phyloP scores from a whole-genome alignment of 75 land plant genomes.

The Selaginella tamariscina region DNA sequence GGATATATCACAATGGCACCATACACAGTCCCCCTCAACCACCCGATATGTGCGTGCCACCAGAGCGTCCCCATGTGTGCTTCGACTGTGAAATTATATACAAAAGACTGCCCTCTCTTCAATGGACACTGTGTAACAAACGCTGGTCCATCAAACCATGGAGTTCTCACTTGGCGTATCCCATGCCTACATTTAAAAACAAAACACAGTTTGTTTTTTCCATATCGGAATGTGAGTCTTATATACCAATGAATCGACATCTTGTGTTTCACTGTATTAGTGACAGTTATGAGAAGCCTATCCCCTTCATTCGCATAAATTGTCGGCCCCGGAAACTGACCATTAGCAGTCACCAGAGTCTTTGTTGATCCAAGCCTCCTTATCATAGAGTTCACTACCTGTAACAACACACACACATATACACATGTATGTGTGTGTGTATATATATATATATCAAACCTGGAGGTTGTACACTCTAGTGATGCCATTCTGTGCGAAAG shows the following conservation, averaged over 20 bases:
- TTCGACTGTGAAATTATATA: conserved; percentile 41
- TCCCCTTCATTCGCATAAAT: conserved; percentile 12
- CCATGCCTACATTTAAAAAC: conserved; percentile 49
- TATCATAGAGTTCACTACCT: background rate
- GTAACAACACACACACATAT: no score
- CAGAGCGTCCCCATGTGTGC: conserved; percentile 66
- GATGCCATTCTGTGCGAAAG: background rate
- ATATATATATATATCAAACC: no score
- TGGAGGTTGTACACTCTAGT: background rate
- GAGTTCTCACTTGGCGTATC: conserved; percentile 37
- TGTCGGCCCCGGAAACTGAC: conserved; percentile 8
- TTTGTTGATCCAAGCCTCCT: background rate
- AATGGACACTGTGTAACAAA: conserved; percentile 73
- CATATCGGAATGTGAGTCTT: background rate
- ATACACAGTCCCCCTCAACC: conserved; percentile 64
- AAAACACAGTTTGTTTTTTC: background rate
- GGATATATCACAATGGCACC: conserved; percentile 71
- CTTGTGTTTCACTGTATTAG: background rate
- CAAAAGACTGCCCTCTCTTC: conserved; percentile 37
- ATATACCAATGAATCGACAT: background rate
- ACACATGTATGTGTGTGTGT: no score
- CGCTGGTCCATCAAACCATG: conserved; percentile 67
- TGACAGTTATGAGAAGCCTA: conserved; percentile 3
- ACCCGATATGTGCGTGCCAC: conserved; percentile 64
- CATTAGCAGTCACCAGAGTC: background rate